These are phyloP conservation scores for Colletotrichum neosansevieriae DNA, from an alignment of 2,329 filamentous ascomycete genomes.

Conservation along the genomic window DNA sequence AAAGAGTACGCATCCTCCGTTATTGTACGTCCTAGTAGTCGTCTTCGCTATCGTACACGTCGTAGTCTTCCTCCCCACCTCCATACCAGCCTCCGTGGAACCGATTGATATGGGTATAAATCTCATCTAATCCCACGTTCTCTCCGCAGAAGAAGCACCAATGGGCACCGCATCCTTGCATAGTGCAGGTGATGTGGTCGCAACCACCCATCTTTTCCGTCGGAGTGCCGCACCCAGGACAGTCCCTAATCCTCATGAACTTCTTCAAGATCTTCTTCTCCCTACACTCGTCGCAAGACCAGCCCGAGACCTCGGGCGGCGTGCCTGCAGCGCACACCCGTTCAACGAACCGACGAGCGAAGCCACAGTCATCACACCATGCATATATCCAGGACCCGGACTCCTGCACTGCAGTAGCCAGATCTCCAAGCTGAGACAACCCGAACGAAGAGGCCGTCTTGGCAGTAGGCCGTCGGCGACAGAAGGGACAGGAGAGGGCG, in stretches of 20 bases:
- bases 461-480: conserved; percentile 56
- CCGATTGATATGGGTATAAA: conserved; percentile 54
- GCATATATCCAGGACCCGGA: conserved; percentile 60
- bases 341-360: conserved; percentile 56
- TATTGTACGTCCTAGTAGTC: not conserved
- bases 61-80: conserved; percentile 37
- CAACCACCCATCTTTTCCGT: conserved; percentile 54
- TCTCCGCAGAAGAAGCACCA: conserved; percentile 57
- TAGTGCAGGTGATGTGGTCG: conserved; percentile 53
- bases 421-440: conserved; percentile 52
- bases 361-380: conserved; percentile 59
- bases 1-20: no score
- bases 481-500: conserved; percentile 63
- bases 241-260: conserved; percentile 44
- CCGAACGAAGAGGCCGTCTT: conserved; percentile 53
- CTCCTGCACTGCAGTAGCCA: conserved; percentile 55
- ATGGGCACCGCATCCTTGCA: conserved; percentile 48
- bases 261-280: conserved; percentile 34
- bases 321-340: conserved; percentile 57
- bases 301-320: conserved; percentile 51
- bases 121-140: conserved; percentile 42
- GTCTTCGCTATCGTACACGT: conserved; percentile 7
- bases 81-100: conserved; percentile 49
- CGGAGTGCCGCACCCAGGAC: conserved; percentile 52
- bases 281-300: conserved; percentile 57